Base-by-base conservation (phyloP, 1,139 yeast species). In the Geotrichum histeridarum region DNA sequence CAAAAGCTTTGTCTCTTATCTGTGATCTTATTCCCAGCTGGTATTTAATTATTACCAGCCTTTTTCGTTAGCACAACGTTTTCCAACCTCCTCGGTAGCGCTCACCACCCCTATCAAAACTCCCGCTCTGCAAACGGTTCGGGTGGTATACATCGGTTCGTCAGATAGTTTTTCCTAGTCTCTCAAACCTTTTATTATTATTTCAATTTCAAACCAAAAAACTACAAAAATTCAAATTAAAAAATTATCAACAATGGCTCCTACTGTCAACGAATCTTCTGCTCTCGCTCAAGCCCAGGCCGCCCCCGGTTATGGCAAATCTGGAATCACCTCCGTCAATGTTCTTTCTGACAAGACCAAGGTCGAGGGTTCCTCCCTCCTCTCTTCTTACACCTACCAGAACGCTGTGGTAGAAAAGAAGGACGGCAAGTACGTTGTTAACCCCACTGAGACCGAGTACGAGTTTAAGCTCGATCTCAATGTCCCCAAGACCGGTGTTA, bases 401-500 rank as follows among this genome's bases (percentile, higher is more conserved):
- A 83, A 83, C 64, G 80, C 89, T 15, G 60, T 76, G 54, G 89
- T 85, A 48, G 77, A 78, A 60, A 73, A 75, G 62, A 76, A 76
- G 35, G 73, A 70, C 54, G 94, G 89, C 50, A 72, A 76, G 60
- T 79, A 80, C 66, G 73, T 74, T 54, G 95, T 90, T 54, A 82
- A 84, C 27, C 95, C 95, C 18, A 80, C 86, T 58, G 70, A 79
- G 56, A 78, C 78, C 61, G 86, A 88, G 61, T 88, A 89, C 69
- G 86, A 89, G 67, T 91, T 91, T 78, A 87, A 88, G 72, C 84
- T 88, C 53, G 94, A 89, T 66, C 77, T 88, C 69, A 79, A 78
- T 60, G 83, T 85, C 54, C 96, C 96, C 63, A 89, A 85, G 73
- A 81, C 90, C 54, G 98, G 97, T 68, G 77, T 91, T 60, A 74